Conservation (phyloP, 2,329 filamentous ascomycete genomes). For the Sporothrix sp. region DNA sequence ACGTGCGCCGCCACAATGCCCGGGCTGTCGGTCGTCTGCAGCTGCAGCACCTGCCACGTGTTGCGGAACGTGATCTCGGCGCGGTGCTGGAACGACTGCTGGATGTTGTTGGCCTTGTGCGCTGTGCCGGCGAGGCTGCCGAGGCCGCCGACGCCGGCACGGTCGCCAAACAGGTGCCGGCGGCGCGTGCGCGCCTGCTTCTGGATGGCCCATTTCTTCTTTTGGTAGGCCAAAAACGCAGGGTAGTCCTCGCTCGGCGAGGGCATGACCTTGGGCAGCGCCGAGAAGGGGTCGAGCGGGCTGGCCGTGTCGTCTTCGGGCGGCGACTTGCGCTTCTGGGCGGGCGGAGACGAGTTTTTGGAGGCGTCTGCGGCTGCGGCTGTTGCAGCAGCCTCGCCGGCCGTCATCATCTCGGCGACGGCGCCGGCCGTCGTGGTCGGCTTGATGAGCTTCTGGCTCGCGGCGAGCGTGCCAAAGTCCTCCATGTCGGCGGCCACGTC, state of each 20-base stretch:
- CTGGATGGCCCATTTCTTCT: conserved; percentile 98
- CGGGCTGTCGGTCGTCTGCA: conserved; percentile 71
- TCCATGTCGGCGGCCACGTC: conserved; percentile 54
- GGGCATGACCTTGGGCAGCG: conserved; percentile 75
- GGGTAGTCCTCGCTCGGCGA: conserved; percentile 76
- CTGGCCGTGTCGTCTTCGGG: conserved; percentile 41
- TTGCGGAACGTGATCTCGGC: conserved; percentile 82
- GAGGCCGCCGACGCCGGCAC: conserved; percentile 42
- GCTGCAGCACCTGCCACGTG: conserved; percentile 90
- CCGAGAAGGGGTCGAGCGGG: conserved; percentile 67
- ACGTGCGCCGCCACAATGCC: conserved; percentile 85
- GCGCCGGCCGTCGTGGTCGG: conserved; percentile 47
- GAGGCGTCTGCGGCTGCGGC: background rate
- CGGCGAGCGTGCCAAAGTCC: conserved; percentile 52
- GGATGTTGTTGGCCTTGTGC: conserved; percentile 48
- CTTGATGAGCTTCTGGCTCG: conserved; percentile 49
- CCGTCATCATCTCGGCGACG: conserved; percentile 32
- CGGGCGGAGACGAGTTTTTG: conserved; percentile 32
- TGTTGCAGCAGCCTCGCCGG: background rate
- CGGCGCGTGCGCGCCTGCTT: conserved; percentile 78
- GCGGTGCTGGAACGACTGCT: conserved; percentile 76
- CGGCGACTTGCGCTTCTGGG: conserved; percentile 64
- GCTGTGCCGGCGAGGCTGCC: background rate
- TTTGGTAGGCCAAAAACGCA: conserved; percentile 86
- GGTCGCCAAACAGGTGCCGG: conserved; percentile 87